A percentile compares a stretch with the other conserved stretches of the same genome.
Evolutionary conservation across 108 stramenopile genomes (phyloP).

Genomic region (Parmales sp.): DNA sequence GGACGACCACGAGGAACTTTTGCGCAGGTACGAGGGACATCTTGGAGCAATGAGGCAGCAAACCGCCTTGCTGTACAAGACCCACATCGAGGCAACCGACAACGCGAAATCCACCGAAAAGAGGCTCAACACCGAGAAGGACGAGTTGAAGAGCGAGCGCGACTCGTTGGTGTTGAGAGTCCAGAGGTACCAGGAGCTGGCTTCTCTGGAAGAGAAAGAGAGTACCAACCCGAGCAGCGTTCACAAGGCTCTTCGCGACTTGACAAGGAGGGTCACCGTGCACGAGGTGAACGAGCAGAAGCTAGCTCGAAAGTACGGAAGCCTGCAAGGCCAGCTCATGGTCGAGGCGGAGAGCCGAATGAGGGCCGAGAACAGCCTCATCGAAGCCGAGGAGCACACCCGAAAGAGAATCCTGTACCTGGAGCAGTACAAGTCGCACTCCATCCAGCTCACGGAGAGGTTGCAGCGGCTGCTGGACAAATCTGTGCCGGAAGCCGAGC

Average conservation of each 20-base stretch:
- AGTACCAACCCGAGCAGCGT: background rate
- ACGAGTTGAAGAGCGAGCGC: slow-evolving; percentile 18
- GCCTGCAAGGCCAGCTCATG: slow-evolving; percentile 17
- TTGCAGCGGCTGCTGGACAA: slow-evolving; percentile 23
- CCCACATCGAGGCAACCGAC: slow-evolving; percentile 15
- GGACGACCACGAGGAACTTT: slow-evolving; percentile 22
- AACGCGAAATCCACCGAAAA: slow-evolving; percentile 3
- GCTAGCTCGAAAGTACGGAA: slow-evolving; percentile 29
- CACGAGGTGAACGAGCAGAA: slow-evolving; percentile 38
- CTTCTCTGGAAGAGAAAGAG: slow-evolving; percentile 23
- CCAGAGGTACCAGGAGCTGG: slow-evolving; percentile 28
- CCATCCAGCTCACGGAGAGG: slow-evolving; percentile 16
- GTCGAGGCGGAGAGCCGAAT: background rate
- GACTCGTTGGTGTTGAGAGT: slow-evolving; percentile 29
- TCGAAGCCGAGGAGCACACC: slow-evolving; percentile 29
- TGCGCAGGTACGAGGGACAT: slow-evolving; percentile 25
- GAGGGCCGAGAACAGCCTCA: slow-evolving; percentile 11
- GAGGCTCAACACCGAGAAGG: slow-evolving; percentile 13
- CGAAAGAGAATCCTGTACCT: slow-evolving; percentile 38
- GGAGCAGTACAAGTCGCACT: slow-evolving; percentile 35
- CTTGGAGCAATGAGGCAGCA: slow-evolving; percentile 23
- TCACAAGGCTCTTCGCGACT: slow-evolving; percentile 17
- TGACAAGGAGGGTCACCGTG: slow-evolving; percentile 29
- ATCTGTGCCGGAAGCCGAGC: slow-evolving; percentile 18
- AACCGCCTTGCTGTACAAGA: slow-evolving; percentile 30